phyloP scores from a whole-genome alignment of 78 protist genomes.

The Dictyostelium discoideum region DNA sequence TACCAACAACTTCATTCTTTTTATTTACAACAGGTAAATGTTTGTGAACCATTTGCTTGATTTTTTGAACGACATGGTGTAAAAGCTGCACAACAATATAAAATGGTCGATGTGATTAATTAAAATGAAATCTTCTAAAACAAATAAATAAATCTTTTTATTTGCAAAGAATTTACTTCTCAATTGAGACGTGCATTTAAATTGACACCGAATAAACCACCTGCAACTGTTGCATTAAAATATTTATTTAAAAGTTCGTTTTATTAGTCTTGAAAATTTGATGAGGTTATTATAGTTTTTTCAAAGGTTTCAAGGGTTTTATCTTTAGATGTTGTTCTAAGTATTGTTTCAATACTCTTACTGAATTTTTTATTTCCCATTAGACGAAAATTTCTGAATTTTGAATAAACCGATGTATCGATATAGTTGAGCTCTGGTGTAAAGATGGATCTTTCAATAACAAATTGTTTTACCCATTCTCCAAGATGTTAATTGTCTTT shows the following conservation, averaged over 20 bases:
- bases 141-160: not conserved
- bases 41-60: conserved; percentile 5
- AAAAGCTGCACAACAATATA: conserved; percentile 17
- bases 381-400: not conserved
- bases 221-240: too few relatives aligned
- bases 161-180: conserved; percentile 48
- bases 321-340: not conserved
- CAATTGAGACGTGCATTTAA: conserved; percentile 48
- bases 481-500: too few relatives aligned
- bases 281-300: not conserved
- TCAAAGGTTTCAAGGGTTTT: not conserved
- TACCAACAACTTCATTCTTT: conserved; percentile 84
- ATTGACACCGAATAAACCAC: conserved; percentile 71
- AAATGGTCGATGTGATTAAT: conserved; percentile 15
- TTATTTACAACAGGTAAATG: conserved; percentile 88
- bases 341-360: not conserved
- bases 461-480: not conserved
- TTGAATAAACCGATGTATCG: not conserved
- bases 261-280: too few relatives aligned
- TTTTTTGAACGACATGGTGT: conserved; percentile 6
- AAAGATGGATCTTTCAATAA: not conserved
- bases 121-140: conserved; percentile 33
- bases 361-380: not conserved
- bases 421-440: not conserved
- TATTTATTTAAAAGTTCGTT: too few relatives aligned